Percentiles rank a stretch among this genome's conserved stretches.
Conservation (phyloP, 2,329 filamentous ascomycete genomes). For the Ophiostoma sp. region DNA sequence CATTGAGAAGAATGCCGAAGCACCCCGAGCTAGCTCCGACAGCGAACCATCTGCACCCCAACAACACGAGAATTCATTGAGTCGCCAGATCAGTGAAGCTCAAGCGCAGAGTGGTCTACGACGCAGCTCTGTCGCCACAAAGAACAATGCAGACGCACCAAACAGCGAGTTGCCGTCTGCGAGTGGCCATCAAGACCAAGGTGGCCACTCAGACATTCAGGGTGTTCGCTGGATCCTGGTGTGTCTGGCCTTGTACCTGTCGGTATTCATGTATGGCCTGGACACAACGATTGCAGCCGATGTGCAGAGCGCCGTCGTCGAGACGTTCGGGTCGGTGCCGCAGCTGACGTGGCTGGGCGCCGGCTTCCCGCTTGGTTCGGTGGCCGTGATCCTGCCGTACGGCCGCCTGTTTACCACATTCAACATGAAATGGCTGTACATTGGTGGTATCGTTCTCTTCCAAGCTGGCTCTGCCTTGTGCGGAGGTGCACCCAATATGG, state of each 20-base stretch:
- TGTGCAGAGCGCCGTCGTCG: conserved; percentile 44
- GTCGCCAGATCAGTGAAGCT: not conserved
- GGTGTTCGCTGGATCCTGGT: conserved; percentile 7
- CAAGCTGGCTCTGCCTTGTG: conserved; percentile 38
- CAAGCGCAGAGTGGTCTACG: not conserved
- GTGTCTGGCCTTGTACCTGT: conserved; percentile 9
- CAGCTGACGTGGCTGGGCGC: conserved; percentile 44
- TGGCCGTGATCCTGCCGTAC: conserved; percentile 38
- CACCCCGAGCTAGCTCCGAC: not conserved
- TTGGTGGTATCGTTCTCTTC: conserved; percentile 31
- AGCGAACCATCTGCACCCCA: not conserved
- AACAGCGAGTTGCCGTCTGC: not conserved
- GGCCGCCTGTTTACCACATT: conserved; percentile 44
- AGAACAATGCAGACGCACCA: not conserved
- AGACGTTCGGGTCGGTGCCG: conserved; percentile 38
- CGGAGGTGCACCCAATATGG: conserved; percentile 43
- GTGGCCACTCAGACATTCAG: not conserved
- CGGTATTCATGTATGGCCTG: conserved; percentile 16
- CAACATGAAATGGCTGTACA: conserved; percentile 44
- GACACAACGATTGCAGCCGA: conserved; percentile 37
- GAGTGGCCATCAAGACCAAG: not conserved
- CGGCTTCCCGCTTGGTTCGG: conserved; percentile 44
- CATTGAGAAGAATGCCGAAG: conserved; percentile 8
- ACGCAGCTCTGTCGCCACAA: not conserved
- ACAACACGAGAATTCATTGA: not conserved